Percentiles rank a stretch among this genome's conserved stretches.
Evolutionary conservation across 202 grass and related monocot genomes (phyloP).

Genomic region (Brachypodium distachyon): DNA sequence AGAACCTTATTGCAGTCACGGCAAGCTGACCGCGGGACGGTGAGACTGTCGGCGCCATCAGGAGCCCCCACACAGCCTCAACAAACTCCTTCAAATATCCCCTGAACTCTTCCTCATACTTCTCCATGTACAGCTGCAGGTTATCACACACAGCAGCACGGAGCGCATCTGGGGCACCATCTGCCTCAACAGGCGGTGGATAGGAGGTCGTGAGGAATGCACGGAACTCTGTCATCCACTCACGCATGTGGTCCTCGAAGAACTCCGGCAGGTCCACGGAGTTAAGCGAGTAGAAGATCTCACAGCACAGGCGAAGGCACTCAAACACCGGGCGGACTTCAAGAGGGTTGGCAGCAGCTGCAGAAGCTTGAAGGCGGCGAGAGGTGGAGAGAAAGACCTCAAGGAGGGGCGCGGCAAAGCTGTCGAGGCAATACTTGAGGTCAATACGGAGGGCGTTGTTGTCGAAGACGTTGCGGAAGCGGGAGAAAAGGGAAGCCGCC

Average conservation of each 20-base stretch:
- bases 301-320: constrained; percentile 75
- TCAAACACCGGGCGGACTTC: constrained; percentile 68
- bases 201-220: constrained; percentile 74
- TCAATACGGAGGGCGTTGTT: constrained; percentile 69
- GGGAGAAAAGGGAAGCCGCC: constrained; percentile 60
- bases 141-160: constrained; percentile 81
- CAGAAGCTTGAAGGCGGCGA: constrained; percentile 47
- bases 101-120: constrained; percentile 94
- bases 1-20: constrained; percentile 83
- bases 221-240: constrained; percentile 94
- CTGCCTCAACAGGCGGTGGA: constrained; percentile 44
- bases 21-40: constrained; percentile 60
- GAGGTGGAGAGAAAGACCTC: constrained; percentile 79
- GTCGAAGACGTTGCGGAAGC: constrained; percentile 90
- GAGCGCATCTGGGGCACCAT: constrained; percentile 58
- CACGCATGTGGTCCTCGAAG: constrained; percentile 94
- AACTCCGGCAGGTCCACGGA: constrained; percentile 92
- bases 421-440: constrained; percentile 91
- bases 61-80: constrained; percentile 81
- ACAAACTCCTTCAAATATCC: constrained; percentile 71
- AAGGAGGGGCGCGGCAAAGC: constrained; percentile 69
- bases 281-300: constrained; percentile 97
- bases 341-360: constrained; percentile 25
- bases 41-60: constrained; percentile 41
- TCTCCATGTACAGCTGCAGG: constrained; percentile 96